Evolutionary conservation across 345 rosid genomes (phyloP).

Genomic region (Populus ilicifolia): DNA sequence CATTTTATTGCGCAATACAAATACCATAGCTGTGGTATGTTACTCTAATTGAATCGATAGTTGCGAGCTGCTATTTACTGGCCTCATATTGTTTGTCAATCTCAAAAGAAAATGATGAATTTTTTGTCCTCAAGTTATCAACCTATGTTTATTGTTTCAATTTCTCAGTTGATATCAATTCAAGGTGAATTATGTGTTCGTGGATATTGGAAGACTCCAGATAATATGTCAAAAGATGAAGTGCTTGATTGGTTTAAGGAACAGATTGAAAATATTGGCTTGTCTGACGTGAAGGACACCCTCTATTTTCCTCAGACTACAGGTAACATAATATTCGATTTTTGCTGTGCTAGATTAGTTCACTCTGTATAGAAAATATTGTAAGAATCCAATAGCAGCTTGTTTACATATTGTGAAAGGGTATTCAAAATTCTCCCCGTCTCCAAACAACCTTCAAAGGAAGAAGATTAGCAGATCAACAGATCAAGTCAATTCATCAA

Average conservation of each 20-base stretch:
- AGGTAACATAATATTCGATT: constrained; percentile 38
- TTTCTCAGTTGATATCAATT: constrained; percentile 52
- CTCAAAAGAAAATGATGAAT: too few species aligned
- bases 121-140: neutral
- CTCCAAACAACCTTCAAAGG: neutral
- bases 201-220: constrained; percentile 80
- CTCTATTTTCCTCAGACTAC: constrained; percentile 64
- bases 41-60: neutral
- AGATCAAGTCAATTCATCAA: neutral
- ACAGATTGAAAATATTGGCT: constrained; percentile 50
- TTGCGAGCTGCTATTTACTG: neutral
- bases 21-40: constrained; percentile 62
- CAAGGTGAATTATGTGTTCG: constrained; percentile 65
- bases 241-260: constrained; percentile 57
- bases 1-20: constrained; percentile 75
- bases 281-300: constrained; percentile 57
- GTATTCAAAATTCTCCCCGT: neutral
- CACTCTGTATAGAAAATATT: neutral
- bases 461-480: neutral
- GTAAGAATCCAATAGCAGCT: neutral
- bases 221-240: constrained; percentile 41
- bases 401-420: neutral
- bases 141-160: constrained; percentile 1
- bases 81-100: neutral
- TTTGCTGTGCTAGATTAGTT: neutral